Evolutionary conservation across 2,329 filamentous ascomycete genomes (phyloP), one percentile per base, ranked within the genome.

Genomic region (Macrophomina phaseolina): DNA sequence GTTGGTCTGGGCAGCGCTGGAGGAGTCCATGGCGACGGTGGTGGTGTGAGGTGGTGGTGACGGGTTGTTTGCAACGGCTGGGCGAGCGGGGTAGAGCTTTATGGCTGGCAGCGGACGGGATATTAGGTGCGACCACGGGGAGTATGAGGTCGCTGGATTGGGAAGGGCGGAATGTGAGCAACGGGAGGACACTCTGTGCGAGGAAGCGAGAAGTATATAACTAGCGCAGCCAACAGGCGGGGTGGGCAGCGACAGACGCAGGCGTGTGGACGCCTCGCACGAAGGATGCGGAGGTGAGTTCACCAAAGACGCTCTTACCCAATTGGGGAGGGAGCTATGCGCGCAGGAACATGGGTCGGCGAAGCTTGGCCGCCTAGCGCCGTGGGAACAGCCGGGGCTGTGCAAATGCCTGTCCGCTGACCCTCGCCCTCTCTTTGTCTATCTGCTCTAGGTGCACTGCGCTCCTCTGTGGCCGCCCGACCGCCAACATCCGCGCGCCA

Each of bases 281-380:
- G 58, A 48, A 62, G 58, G 58, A 62, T 62, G 58, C 58, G 58
- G 58, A 62, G 58, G 58, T 62, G 58, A 62, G 58, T 45, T 62
- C 58, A 62, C 45, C 42, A 38, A 1, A 38, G 42, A 9, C 8
- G n/a, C 5, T 23, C 42, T 49, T 49, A 45, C 58, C 58, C 42
- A 14, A 49, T 30, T 5, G 32, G 55, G 58, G 58, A 36, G 42
- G 16, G 56, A 38, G 56, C 30, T 38, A 8, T 48, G 56, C 56
- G 45, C 36, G 56, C 56, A 36, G 30, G 8, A 45, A 16, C 30
- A 42, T 23, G 23, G 58, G 32, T 6, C 32, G 18, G 58, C 58
- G 45, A 62, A 62, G 58, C 58, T 62, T 62, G 58, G 45, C 45
- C 42, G 28, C 16, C 30, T 49, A 53, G 51, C 34, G 51, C 16